These are phyloP conservation scores for Musa beccarii DNA, from an alignment of 176 grass and related monocot genomes.

Conservation along the genomic window DNA sequence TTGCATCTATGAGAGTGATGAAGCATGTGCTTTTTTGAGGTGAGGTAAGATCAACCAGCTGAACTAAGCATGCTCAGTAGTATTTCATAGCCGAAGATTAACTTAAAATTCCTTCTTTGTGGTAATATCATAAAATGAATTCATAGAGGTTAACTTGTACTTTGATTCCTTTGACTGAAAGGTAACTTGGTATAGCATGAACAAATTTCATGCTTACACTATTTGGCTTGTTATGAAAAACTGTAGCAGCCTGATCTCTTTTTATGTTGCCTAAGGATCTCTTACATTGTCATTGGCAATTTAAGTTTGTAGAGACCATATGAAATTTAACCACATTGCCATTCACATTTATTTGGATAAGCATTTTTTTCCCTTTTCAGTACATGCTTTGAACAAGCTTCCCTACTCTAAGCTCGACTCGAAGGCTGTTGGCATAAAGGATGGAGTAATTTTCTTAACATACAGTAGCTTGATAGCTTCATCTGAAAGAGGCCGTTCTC, in stretches of 20 bases:
- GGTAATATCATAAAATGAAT: not conserved
- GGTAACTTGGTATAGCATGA: not conserved
- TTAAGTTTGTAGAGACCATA: not conserved
- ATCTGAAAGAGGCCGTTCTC: slow-evolving; percentile 91
- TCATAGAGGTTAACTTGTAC: not conserved
- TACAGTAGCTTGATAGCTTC: slow-evolving; percentile 98
- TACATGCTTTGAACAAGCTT: slow-evolving; percentile 97
- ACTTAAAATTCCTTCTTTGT: not conserved
- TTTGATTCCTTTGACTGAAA: not conserved
- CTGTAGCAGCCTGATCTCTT: not conserved
- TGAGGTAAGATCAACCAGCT: not conserved
- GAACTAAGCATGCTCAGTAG: not conserved
- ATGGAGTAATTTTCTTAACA: slow-evolving; percentile 93
- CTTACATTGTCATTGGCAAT: not conserved
- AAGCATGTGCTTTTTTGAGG: not conserved
- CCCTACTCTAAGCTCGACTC: slow-evolving; percentile 96
- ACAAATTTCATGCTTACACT: not conserved
- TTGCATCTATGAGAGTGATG: not conserved
- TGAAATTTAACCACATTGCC: not conserved
- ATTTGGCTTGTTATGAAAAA: not conserved
- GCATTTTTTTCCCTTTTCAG: slow-evolving; percentile 37
- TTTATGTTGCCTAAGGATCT: not conserved
- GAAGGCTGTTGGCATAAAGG: slow-evolving; percentile 92
- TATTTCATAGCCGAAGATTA: not conserved
- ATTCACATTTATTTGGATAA: not conserved